Evolutionary conservation across 768 basidiomycete species (phyloP).

Genomic region (Chlorophyllum brunneum): DNA sequence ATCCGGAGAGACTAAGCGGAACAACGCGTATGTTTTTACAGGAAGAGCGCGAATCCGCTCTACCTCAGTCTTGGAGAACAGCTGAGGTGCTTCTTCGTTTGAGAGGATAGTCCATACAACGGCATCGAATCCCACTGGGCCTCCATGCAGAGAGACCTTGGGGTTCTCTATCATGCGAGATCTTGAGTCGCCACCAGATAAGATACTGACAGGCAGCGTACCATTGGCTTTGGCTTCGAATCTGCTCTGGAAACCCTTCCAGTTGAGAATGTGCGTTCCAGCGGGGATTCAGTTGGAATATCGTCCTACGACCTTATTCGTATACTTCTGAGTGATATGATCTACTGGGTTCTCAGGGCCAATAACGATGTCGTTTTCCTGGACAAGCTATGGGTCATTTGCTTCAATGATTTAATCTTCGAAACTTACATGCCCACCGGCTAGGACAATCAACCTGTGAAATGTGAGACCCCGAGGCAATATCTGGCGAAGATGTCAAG

Average conservation of each 20-base stretch:
- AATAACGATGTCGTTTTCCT: slow-evolving; percentile 77
- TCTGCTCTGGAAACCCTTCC: slow-evolving; percentile 45
- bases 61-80: slow-evolving; percentile 58
- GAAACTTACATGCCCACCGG: slow-evolving; percentile 41
- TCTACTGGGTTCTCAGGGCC: slow-evolving; percentile 63
- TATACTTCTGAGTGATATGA: slow-evolving; percentile 62
- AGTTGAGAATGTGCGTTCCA: slow-evolving; percentile 47
- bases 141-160: slow-evolving; percentile 69
- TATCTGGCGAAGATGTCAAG: too few species aligned
- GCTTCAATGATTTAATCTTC: slow-evolving; percentile 3
- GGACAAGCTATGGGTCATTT: slow-evolving; percentile 4
- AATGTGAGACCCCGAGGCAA: slow-evolving; percentile 66
- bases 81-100: slow-evolving; percentile 33
- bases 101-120: slow-evolving; percentile 47
- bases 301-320: slow-evolving; percentile 68
- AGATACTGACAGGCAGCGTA: slow-evolving; percentile 10
- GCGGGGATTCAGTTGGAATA: slow-evolving; percentile 72
- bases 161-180: slow-evolving; percentile 47
- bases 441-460: too few species aligned
- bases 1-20: slow-evolving; percentile 53
- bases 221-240: slow-evolving; percentile 44
- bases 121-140: slow-evolving; percentile 61
- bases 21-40: slow-evolving; percentile 41
- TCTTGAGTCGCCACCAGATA: background rate
- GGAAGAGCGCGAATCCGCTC: slow-evolving; percentile 33